Evolutionary conservation across 2,329 filamentous ascomycete species (phyloP), one percentile per base, ranked within the genome.

Genomic region (Camillea tinctor): DNA sequence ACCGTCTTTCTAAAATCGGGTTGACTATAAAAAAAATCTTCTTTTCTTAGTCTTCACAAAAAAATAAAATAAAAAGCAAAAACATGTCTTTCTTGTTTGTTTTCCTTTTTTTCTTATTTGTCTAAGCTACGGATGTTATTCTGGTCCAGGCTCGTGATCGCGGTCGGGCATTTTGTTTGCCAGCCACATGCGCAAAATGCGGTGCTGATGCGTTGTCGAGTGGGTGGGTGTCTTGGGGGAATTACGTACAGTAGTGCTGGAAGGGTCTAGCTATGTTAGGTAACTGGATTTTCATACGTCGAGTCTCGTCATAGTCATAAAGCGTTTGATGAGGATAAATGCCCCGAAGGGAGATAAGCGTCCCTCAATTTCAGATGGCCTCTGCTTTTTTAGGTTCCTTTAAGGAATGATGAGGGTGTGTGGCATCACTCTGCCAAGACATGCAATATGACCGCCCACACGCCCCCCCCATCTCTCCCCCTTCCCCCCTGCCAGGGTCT

Each of bases 341-440:
- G 64, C 65, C 70, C 70, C 69, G 70, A 72, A 44, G 61, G 63
- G 58, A 69, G 70, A 71, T 72, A 72, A 71, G 69, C 67, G 66
- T 71, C 56, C 60, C 69, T 69, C 64, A 67, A 71, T 66, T 67
- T 69, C 68, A 65, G 66, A 68, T 67, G 60, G 58, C 51, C 54
- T 55, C 59, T 50, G 49, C 52, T 55, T 59, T 58, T 55, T 59
- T 58, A 57, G 60, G 62, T 60, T 62, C 56, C 54, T 60, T 56
- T 53, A 57, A 51, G 52, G 62, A 63, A 63, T 64, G 60, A 60
- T 62, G 60, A 50, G 63, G 59, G 66, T 66, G 65, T 65, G 65
- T 63, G 64, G 61, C 63, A 64, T 56, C 53, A 63, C 13, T 54
- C 55, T 61, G 68, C 66, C 68, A 70, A 69, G 67, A 61, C 56